phyloP scores from a whole-genome alignment of 179 eudicot species.

The Silene coronaria region DNA sequence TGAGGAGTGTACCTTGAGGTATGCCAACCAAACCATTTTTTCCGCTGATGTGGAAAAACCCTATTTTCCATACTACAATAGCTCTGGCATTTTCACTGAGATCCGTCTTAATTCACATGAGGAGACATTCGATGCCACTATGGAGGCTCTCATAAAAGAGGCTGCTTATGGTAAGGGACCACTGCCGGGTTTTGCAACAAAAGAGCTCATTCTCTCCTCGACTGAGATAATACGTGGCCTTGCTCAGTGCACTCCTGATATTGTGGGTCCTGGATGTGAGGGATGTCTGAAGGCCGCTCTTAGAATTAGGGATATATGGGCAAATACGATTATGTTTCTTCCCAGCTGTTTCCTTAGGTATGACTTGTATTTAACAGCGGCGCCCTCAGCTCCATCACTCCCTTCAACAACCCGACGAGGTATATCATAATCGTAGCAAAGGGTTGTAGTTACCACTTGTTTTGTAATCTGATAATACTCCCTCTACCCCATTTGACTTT shows the following conservation, averaged over 20 bases:
- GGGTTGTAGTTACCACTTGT: too few species aligned
- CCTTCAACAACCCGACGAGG: constrained; percentile 6
- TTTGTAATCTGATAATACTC: too few species aligned
- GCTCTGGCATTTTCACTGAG: constrained; percentile 2
- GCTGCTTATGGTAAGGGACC: neutral
- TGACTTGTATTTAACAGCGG: constrained; percentile 8
- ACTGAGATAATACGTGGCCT: constrained; percentile 7
- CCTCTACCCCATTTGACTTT: too few species aligned
- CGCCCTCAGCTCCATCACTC: neutral
- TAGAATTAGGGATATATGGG: constrained; percentile 3
- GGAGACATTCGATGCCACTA: neutral
- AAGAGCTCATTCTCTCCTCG: neutral
- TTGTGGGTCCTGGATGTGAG: constrained; percentile 11
- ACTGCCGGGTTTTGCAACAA: constrained; percentile 14
- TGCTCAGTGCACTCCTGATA: constrained; percentile 23
- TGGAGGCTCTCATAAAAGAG: constrained; percentile 8
- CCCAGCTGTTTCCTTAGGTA: constrained; percentile 23
- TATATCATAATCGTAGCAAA: neutral
- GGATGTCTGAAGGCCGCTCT: constrained; percentile 15
- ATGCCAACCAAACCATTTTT: constrained; percentile 10
- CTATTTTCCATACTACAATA: neutral
- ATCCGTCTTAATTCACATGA: neutral
- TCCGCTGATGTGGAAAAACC: neutral
- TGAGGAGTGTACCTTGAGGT: constrained; percentile 18
- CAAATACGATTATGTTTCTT: constrained; percentile 18